These are phyloP conservation scores for Cladosporium sp. DNA, from an alignment of 2,329 filamentous ascomycete genomes.

Conservation along the genomic window DNA sequence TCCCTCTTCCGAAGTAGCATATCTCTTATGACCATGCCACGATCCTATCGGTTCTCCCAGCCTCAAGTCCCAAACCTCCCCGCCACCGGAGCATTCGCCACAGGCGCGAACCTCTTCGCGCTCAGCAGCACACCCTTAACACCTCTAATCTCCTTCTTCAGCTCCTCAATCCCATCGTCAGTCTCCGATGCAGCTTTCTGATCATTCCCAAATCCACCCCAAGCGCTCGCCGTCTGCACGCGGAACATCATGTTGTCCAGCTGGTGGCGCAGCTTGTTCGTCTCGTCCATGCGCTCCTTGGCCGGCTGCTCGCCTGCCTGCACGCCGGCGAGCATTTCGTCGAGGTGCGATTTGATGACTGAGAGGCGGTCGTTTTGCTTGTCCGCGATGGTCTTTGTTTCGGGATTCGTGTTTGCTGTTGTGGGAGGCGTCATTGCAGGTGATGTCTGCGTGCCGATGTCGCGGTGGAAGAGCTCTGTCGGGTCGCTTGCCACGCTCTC, in stretches of 20 bases:
- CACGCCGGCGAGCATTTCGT: conserved; percentile 47
- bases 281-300: conserved; percentile 46
- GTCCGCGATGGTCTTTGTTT: conserved; percentile 21
- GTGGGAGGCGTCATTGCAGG: conserved; percentile 43
- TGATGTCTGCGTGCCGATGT: conserved; percentile 75
- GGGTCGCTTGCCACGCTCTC: conserved; percentile 57
- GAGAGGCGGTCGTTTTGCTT: conserved; percentile 35
- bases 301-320: conserved; percentile 50
- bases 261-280: conserved; percentile 59
- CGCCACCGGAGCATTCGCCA: conserved; percentile 17
- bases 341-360: conserved; percentile 49
- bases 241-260: conserved; percentile 57
- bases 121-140: conserved; percentile 76
- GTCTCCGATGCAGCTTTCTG: conserved; percentile 11
- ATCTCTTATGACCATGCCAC: too few species aligned
- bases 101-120: conserved; percentile 59
- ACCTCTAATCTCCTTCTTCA: conserved; percentile 71
- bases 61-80: conserved; percentile 17
- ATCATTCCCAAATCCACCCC: conserved; percentile 32
- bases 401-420: conserved; percentile 16
- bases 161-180: conserved; percentile 65
- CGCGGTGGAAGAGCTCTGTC: conserved; percentile 75
- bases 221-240: conserved; percentile 38
- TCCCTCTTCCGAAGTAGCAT: neutral
- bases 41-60: too few species aligned